Conservation (phyloP, 176 grass and related monocot genomes). For the Poa annua region DNA sequence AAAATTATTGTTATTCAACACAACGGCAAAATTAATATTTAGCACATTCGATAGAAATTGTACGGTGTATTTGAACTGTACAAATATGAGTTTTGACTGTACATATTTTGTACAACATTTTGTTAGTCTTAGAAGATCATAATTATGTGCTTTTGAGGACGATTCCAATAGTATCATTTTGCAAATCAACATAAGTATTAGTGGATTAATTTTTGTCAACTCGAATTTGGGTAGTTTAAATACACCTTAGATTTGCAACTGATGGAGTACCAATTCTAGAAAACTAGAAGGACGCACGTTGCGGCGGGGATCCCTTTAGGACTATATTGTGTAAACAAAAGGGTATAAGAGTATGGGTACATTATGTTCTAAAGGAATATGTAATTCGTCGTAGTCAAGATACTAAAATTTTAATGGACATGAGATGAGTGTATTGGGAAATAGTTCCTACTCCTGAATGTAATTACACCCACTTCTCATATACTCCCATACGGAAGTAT, state of each 20-base stretch:
- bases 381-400: no score
- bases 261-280: not conserved
- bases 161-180: slow-evolving; percentile 5
- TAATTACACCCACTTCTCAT: no score
- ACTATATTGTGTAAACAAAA: no score
- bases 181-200: slow-evolving; percentile 1
- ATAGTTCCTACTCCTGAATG: no score
- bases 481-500: no score
- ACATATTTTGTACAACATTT: not conserved
- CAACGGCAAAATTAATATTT: slow-evolving; percentile 38
- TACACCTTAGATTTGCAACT: not conserved
- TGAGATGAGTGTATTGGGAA: no score
- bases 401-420: no score
- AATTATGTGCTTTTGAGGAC: not conserved
- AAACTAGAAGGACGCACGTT: not conserved
- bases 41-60: slow-evolving; percentile 9
- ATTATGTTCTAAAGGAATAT: no score
- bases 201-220: not conserved
- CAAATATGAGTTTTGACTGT: not conserved
- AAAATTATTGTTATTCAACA: slow-evolving; percentile 25
- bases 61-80: not conserved
- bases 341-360: no score
- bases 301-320: no score
- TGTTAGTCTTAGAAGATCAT: slow-evolving; percentile 7
- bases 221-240: not conserved